These are phyloP conservation scores for Pezicula carpinea DNA, from an alignment of 2,329 filamentous ascomycete species.

Conservation along the genomic window DNA sequence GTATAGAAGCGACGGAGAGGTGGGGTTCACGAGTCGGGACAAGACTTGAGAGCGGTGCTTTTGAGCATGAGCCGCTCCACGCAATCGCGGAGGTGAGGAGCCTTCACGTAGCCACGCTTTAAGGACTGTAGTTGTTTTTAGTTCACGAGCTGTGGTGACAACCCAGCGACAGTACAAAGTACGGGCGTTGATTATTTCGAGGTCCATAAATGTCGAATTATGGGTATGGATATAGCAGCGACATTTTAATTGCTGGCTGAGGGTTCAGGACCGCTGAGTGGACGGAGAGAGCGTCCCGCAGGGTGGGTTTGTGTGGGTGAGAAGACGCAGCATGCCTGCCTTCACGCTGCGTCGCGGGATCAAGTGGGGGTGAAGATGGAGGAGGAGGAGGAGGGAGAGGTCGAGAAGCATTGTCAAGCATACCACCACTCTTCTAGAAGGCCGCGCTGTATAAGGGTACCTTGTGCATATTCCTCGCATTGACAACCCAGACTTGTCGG, in stretches of 20 bases:
- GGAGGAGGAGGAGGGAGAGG: slow-evolving; percentile 1
- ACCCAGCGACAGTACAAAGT: no score
- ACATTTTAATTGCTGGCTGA: background rate
- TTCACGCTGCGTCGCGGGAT: slow-evolving; percentile 11
- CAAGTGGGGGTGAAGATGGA: slow-evolving; percentile 11
- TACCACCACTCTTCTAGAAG: slow-evolving; percentile 1
- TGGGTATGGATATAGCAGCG: no score
- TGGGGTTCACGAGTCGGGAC: no score
- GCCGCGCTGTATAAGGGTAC: background rate
- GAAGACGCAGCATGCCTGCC: slow-evolving; percentile 1
- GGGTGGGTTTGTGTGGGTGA: slow-evolving; percentile 8
- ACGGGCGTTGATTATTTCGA: no score
- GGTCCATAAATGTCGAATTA: no score
- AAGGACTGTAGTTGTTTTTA: no score
- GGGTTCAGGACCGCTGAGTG: slow-evolving; percentile 3
- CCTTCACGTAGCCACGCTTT: no score
- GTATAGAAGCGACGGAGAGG: background rate
- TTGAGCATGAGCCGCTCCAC: no score
- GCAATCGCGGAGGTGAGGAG: no score
- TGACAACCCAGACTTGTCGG: no score
- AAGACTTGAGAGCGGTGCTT: no score
- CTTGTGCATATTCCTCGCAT: background rate
- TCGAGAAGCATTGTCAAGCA: background rate
- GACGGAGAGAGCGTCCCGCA: slow-evolving; percentile 5
- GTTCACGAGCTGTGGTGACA: no score